A percentile compares a stretch with the other conserved stretches of the same genome.
phyloP scores from a whole-genome alignment of 148 eudicot genomes.

The Cornus controversa region DNA sequence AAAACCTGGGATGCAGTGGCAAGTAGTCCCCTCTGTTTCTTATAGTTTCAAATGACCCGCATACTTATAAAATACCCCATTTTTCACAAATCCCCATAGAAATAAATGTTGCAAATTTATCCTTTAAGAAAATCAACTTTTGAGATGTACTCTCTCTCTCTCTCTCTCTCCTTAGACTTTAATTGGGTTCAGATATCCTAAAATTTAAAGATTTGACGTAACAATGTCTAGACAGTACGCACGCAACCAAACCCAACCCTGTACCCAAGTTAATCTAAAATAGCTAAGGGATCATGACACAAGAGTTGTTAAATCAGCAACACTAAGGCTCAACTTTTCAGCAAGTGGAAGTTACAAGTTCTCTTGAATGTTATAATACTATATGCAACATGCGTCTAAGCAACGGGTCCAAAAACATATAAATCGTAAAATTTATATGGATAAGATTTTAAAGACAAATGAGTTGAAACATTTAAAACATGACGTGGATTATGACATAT shows the following conservation, averaged over 20 bases:
- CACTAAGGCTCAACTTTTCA: too few species aligned
- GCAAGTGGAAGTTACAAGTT: too few species aligned
- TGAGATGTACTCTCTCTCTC: not conserved
- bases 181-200: not conserved
- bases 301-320: not conserved
- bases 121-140: not conserved
- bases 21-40: not conserved
- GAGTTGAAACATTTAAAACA: too few species aligned
- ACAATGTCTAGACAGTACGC: not conserved
- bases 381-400: too few species aligned
- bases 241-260: not conserved
- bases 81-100: not conserved
- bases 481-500: too few species aligned
- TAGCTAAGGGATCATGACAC: not conserved
- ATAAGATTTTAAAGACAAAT: too few species aligned
- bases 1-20: not conserved
- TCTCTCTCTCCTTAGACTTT: not conserved
- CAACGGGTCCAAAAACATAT: too few species aligned
- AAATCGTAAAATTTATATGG: too few species aligned
- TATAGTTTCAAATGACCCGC: not conserved
- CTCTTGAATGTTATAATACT: too few species aligned
- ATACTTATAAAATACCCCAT: not conserved
- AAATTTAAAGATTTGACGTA: not conserved
- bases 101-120: not conserved
- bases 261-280: not conserved